Base-by-base conservation (phyloP, 768 basidiomycete genomes). In the Trametes cubensis region DNA sequence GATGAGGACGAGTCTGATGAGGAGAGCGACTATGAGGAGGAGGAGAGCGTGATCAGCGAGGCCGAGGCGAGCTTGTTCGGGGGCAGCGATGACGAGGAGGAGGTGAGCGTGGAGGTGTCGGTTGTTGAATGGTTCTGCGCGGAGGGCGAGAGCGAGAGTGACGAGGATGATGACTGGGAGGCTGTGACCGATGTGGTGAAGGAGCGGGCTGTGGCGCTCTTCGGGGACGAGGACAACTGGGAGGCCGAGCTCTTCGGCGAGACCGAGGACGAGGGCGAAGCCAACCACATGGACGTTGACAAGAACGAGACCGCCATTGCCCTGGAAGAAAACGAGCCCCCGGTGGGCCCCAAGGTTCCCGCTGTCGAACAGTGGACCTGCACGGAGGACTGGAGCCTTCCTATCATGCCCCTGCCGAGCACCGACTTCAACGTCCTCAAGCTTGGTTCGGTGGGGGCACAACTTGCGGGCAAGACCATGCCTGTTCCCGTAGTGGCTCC, bases 171-270 rank as follows among this genome's bases (percentile, higher is more conserved):
- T n/a, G 46, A 44, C 28, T 30, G 21, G 23, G 41, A n/a, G 13
- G n/a, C 14, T 20, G 55, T 47, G 13, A 25, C 6, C 11, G 18
- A 45, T 3, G 48, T 11, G 7, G 49, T 34, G 49, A 28, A 34
- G 30, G 30, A n/a, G 28, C 45, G 45, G 26, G 55, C 18, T 13
- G n/a, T 23, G 30, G 45, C 34, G 45, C 45, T 47, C 20, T 34
- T 30, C 34, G 30, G n/a, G 28, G 44, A 38, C n/a, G 44, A 39
- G 55, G 55, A 45, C 7, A 30, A 17, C 20, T 47, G 55, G 55
- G 55, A 56, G 30, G 55, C 20, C 20, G 44, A 45, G 34, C 28
- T 56, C 45, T 56, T 56, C 44, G 55, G 55, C 55, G 39, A 20
- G 34, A 6, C 34, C 34, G 34, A 34, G 44, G 23, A 46, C 55